phyloP scores from a whole-genome alignment of 768 basidiomycete species.

The Kwoniella dendrophila region DNA sequence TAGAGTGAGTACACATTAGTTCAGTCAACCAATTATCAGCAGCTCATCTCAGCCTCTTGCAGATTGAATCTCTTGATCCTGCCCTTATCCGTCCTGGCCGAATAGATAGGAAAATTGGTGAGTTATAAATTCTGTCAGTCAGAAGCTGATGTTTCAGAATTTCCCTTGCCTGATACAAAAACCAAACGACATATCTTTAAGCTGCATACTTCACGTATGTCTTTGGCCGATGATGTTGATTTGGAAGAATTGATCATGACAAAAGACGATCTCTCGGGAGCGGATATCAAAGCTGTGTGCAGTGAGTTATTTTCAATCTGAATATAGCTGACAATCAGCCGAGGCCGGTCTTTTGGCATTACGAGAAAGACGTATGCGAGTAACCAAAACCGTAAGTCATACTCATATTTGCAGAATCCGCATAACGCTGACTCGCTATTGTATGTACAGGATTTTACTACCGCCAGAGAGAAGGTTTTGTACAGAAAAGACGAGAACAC shows the following conservation, averaged over 20 bases:
- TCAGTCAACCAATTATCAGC: background rate
- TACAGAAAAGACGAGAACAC: constrained; percentile 98
- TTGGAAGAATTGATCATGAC: constrained; percentile 93
- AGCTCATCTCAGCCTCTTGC: background rate
- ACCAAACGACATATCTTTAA: constrained; percentile 97
- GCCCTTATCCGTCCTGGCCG: constrained; percentile 97
- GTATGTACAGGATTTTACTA: constrained; percentile 84
- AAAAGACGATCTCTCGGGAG: constrained; percentile 94
- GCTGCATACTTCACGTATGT: constrained; percentile 94
- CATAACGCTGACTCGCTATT: constrained; percentile 48
- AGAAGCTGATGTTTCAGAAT: constrained; percentile 40
- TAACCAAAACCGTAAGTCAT: constrained; percentile 62
- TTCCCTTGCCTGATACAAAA: constrained; percentile 91
- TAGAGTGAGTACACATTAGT: constrained; percentile 53
- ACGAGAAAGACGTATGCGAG: constrained; percentile 75
- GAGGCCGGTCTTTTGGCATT: constrained; percentile 96
- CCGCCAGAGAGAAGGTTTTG: constrained; percentile 91
- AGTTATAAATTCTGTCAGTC: constrained; percentile 14
- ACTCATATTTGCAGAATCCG: constrained; percentile 72
- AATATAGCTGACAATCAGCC: constrained; percentile 59
- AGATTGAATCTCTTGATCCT: constrained; percentile 94
- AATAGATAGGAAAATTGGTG: constrained; percentile 93
- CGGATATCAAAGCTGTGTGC: constrained; percentile 98
- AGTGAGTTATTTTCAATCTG: constrained; percentile 37
- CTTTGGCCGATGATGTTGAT: constrained; percentile 74